Conservation (phyloP, 176 grass and related monocot genomes). For the Luzula sylvatica region DNA sequence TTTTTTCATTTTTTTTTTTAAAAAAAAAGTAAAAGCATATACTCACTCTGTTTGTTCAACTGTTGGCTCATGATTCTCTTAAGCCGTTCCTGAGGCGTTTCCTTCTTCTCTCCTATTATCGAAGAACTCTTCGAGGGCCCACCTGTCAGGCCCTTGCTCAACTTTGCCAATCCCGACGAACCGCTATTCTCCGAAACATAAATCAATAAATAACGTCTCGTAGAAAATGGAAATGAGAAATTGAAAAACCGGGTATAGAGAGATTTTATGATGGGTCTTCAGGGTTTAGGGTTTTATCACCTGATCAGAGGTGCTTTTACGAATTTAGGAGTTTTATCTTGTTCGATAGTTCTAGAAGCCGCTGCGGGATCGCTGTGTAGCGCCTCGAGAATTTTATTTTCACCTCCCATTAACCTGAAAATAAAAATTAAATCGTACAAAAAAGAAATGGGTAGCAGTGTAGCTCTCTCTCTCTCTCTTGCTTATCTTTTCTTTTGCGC, state of each 20-base stretch:
- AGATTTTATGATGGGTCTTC: constrained; percentile 12
- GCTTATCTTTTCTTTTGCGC: not conserved
- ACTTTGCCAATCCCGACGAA: constrained; percentile 69
- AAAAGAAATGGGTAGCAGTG: not conserved
- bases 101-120: constrained; percentile 72
- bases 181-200: constrained; percentile 42
- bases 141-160: constrained; percentile 54
- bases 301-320: constrained; percentile 57
- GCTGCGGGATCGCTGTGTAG: constrained; percentile 97
- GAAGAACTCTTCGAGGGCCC: constrained; percentile 41
- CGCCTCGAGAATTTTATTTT: constrained; percentile 81
- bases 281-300: constrained; percentile 28
- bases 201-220: constrained; percentile 26
- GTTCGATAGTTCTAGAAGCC: constrained; percentile 64
- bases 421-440: too few relatives aligned
- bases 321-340: constrained; percentile 78
- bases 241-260: constrained; percentile 15
- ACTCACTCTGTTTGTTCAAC: constrained; percentile 99
- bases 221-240: too few relatives aligned
- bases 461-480: constrained; percentile 4
- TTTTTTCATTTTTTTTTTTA: not conserved
- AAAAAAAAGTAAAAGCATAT: constrained; percentile 28
- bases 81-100: constrained; percentile 98
- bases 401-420: constrained; percentile 23
- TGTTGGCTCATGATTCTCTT: constrained; percentile 99